phyloP scores from a whole-genome alignment of 768 basidiomycete species.

The Suillus bovinus region DNA sequence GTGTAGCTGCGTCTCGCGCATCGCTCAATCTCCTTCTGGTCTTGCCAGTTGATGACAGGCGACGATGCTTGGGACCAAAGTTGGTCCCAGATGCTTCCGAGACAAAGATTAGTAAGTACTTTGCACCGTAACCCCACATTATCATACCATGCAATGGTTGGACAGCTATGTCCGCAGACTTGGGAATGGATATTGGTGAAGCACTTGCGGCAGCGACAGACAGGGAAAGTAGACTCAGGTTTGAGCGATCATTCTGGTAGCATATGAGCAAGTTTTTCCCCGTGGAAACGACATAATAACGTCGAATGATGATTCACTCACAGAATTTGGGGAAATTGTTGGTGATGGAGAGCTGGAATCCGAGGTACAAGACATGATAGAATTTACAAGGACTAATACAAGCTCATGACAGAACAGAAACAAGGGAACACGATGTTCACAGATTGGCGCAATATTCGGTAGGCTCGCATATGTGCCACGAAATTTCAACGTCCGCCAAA shows the following conservation, averaged over 20 bases:
- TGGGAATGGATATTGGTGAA: constrained; percentile 43
- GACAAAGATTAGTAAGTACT: constrained; percentile 7
- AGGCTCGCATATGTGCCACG: constrained; percentile 9
- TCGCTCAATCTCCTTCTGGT: constrained; percentile 73
- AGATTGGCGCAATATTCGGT: constrained; percentile 4
- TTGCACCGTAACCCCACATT: constrained; percentile 23
- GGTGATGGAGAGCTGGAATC: not conserved
- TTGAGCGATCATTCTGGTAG: constrained; percentile 13
- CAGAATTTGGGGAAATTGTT: constrained; percentile 12
- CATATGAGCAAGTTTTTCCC: not conserved
- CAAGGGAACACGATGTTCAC: constrained; percentile 7
- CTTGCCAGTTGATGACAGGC: constrained; percentile 71
- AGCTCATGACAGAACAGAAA: constrained; percentile 16
- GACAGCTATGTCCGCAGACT: constrained; percentile 11
- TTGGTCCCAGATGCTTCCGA: constrained; percentile 29
- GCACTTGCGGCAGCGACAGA: constrained; percentile 61
- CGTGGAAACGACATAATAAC: not conserved
- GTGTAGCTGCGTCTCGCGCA: constrained; percentile 72
- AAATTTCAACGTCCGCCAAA: constrained; percentile 31
- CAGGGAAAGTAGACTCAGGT: constrained; percentile 61
- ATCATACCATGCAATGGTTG: constrained; percentile 19
- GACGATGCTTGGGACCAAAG: constrained; percentile 54
- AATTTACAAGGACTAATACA: constrained; percentile 15
- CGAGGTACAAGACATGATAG: constrained; percentile 8
- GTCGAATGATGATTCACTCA: constrained; percentile 8